Evolutionary conservation across 2,329 filamentous ascomycete species (phyloP).

Genomic region (Fusarium chlamydosporum): DNA sequence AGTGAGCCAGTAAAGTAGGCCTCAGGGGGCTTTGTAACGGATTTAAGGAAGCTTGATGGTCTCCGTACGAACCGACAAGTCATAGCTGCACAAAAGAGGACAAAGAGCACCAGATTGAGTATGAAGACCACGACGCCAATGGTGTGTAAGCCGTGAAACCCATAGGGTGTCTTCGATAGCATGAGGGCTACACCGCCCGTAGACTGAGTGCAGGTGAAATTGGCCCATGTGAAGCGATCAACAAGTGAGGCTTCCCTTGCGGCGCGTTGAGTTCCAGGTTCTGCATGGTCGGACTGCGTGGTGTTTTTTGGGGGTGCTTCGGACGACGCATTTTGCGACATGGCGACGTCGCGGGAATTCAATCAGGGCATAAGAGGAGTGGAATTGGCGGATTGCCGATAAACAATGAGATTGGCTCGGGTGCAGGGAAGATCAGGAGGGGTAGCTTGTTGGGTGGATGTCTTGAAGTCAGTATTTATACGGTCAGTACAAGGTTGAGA

Average conservation of each 20-base stretch:
- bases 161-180: background rate
- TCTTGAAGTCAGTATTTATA: too few relatives aligned
- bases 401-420: too few relatives aligned
- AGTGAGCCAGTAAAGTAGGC: conserved; percentile 1
- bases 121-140: conserved; percentile 5
- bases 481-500: too few relatives aligned
- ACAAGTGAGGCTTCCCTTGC: background rate
- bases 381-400: too few relatives aligned
- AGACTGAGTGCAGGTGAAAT: conserved; percentile 16
- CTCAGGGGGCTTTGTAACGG: background rate
- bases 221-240: conserved; percentile 17
- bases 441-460: too few relatives aligned
- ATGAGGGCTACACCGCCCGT: conserved; percentile 19
- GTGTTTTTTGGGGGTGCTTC: background rate
- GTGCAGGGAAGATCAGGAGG: too few relatives aligned
- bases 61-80: background rate
- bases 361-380: too few relatives aligned
- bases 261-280: background rate
- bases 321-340: conserved; percentile 1
- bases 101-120: background rate
- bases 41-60: background rate
- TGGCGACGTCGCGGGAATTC: background rate
- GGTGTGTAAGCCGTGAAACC: background rate
- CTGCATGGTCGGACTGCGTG: background rate
- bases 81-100: background rate